Percentiles rank a stretch among this genome's conserved stretches.
Conservation (phyloP, 306 rosid species). For the Cucumis cinereus region DNA sequence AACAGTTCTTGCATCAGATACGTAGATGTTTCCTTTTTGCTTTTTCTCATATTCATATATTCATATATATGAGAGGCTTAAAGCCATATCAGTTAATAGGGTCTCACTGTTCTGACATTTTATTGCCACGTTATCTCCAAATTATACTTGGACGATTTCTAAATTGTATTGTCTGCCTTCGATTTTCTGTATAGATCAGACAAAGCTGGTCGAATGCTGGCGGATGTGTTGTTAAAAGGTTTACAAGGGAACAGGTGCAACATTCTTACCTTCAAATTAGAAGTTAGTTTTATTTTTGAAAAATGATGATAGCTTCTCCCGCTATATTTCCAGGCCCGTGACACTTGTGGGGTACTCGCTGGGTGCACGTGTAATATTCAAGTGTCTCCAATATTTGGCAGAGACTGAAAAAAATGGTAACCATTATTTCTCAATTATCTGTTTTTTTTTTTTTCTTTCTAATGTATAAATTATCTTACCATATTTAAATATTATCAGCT, state of each 20-base stretch:
- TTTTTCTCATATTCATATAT: neutral
- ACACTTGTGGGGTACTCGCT: slow-evolving; percentile 43
- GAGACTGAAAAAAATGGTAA: slow-evolving; percentile 26
- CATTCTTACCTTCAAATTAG: neutral
- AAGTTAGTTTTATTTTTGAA: neutral
- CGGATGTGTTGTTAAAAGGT: slow-evolving; percentile 34
- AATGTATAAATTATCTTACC: slow-evolving; percentile 1
- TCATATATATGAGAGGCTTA: neutral
- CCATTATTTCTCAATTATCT: neutral
- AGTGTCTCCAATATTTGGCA: slow-evolving; percentile 36
- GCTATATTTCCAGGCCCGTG: slow-evolving; percentile 31
- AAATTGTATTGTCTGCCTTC: neutral
- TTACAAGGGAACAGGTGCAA: slow-evolving; percentile 37
- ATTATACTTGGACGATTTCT: neutral
- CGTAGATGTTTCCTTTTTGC: neutral
- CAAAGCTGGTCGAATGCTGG: slow-evolving; percentile 40
- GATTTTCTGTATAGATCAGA: slow-evolving; percentile 30
- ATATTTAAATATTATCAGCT: slow-evolving; percentile 15
- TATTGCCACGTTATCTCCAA: neutral
- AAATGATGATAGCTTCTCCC: neutral
- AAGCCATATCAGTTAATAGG: neutral
- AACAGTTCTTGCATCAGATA: neutral
- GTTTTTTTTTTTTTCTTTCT: too few relatives aligned
- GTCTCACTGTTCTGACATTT: neutral
- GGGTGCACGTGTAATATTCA: slow-evolving; percentile 35